Percentiles rank a stretch among this genome's conserved stretches.
These are phyloP conservation scores for Tephrocybe sp. DNA, from an alignment of 768 basidiomycete species.

Conservation along the genomic window DNA sequence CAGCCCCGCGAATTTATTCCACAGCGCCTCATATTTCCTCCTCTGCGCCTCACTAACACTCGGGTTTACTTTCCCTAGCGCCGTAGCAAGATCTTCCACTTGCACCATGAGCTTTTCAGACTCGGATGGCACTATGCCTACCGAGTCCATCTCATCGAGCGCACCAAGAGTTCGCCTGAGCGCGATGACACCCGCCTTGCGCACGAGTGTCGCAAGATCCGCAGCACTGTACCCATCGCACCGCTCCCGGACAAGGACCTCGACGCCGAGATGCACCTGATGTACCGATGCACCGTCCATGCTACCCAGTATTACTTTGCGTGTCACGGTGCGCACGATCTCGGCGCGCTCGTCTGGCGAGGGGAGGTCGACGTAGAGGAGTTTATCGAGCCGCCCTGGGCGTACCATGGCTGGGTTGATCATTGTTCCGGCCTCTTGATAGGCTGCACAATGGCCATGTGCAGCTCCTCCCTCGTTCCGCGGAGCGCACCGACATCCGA, in stretches of 20 bases:
- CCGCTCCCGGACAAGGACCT: conserved; percentile 50
- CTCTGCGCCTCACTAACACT: conserved; percentile 84
- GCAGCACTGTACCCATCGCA: conserved; percentile 94
- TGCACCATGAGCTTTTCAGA: conserved; percentile 46
- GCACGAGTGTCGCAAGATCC: conserved; percentile 83
- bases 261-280: conserved; percentile 29
- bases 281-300: conserved; percentile 11
- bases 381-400: conserved; percentile 93
- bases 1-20: conserved; percentile 82
- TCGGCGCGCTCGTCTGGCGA: conserved; percentile 72
- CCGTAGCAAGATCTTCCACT: conserved; percentile 67
- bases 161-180: conserved; percentile 68
- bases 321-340: conserved; percentile 75
- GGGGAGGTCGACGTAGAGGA: conserved; percentile 91
- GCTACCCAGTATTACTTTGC: conserved; percentile 64
- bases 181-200: conserved; percentile 89
- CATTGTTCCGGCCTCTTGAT: conserved; percentile 91
- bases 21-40: conserved; percentile 76
- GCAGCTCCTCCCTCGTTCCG: conserved; percentile 82
- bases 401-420: conserved; percentile 98
- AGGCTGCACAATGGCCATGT: conserved; percentile 97
- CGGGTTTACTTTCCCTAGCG: conserved; percentile 80
- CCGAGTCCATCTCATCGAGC: conserved; percentile 59
- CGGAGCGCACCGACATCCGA: conserved; percentile 92
- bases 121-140: too few species aligned